A percentile compares a stretch with the other conserved stretches of the same genome.
These are phyloP conservation scores for Kodamaea kakaduensis DNA, from an alignment of 805 yeast species.

Conservation along the genomic window DNA sequence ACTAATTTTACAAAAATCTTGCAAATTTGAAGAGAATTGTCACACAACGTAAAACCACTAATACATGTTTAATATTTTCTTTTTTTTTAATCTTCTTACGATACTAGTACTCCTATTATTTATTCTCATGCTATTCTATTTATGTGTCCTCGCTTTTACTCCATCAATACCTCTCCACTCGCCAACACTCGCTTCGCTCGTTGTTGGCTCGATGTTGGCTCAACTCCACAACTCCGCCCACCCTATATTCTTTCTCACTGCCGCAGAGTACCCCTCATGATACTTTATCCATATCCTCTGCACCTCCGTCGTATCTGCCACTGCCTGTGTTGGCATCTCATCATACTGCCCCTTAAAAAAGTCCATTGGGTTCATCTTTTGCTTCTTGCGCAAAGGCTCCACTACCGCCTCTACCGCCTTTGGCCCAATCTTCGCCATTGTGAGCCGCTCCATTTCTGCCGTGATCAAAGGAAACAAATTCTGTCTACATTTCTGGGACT, in stretches of 20 bases:
- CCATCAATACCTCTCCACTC: no score
- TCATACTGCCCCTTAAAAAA: constrained; percentile 38
- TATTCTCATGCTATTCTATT: no score
- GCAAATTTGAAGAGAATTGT: no score
- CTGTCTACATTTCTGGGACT: constrained; percentile 24
- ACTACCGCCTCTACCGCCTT: constrained; percentile 23
- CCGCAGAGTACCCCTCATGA: constrained; percentile 89
- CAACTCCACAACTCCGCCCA: constrained; percentile 72
- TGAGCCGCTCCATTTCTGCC: constrained; percentile 28
- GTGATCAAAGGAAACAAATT: constrained; percentile 36
- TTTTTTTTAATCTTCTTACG: no score
- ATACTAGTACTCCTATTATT: no score
- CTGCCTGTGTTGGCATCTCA: constrained; percentile 27
- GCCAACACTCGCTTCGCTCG: no score
- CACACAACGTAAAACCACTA: no score
- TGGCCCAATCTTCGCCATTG: constrained; percentile 12
- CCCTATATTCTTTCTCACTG: constrained; percentile 76
- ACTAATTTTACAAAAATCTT: no score
- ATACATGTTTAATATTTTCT: no score
- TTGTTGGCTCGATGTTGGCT: no score
- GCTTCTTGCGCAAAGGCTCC: constrained; percentile 19
- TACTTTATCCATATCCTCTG: constrained; percentile 74
- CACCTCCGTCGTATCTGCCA: constrained; percentile 32
- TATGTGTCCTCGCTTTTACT: no score
- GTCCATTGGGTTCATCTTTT: constrained; percentile 32